A percentile compares a stretch with the other conserved stretches of the same genome.
Evolutionary conservation across 257 asterid species (phyloP).

Genomic region (Nicotiana attenuata): DNA sequence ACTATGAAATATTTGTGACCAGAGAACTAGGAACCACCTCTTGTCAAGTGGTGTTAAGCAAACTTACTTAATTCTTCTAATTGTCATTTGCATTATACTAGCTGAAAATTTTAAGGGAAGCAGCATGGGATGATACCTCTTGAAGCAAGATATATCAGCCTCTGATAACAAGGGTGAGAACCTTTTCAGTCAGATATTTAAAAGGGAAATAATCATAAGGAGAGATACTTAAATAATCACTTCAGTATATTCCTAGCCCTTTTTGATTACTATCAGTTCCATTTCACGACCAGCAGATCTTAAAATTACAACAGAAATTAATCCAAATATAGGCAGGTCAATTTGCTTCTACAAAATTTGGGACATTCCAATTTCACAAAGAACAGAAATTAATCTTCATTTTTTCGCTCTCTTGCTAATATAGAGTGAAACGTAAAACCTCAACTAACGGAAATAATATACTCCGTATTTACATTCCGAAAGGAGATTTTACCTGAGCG

Average conservation of each 20-base stretch:
- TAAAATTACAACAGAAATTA: neutral
- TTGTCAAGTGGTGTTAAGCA: no score
- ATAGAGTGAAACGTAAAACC: neutral
- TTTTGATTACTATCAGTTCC: neutral
- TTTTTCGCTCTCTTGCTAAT: neutral
- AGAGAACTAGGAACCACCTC: no score
- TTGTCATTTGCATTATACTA: no score
- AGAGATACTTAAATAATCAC: neutral
- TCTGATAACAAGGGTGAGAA: neutral
- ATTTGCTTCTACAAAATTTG: neutral
- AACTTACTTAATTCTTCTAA: no score
- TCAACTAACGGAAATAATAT: neutral
- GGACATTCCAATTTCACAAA: neutral
- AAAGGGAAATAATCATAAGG: neutral
- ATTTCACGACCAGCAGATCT: neutral
- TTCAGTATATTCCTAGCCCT: neutral
- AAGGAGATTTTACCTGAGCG: slow-evolving; percentile 50
- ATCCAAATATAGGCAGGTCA: neutral
- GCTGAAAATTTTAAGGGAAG: no score
- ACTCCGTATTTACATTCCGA: neutral
- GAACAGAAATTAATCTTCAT: neutral
- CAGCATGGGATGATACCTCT: no score
- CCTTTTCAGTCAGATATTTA: neutral
- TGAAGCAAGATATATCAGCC: no score
- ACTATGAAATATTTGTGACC: no score